phyloP scores from a whole-genome alignment of 805 yeast species.

The Groenewaldozyma salmanticensis region DNA sequence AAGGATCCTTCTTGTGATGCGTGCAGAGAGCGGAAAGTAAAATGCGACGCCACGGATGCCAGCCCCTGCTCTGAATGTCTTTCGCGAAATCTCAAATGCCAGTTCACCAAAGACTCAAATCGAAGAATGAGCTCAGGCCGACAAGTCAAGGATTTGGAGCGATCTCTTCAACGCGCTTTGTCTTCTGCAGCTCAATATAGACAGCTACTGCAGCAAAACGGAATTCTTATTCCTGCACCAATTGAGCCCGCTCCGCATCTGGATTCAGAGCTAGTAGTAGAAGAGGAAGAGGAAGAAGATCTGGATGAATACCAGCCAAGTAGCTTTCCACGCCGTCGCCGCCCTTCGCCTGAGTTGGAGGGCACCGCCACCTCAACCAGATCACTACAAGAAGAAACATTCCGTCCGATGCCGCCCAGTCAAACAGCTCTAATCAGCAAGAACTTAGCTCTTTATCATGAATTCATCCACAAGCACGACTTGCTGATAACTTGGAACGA shows the following conservation, averaged over 20 bases:
- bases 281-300: background rate
- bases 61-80: slow-evolving; percentile 24
- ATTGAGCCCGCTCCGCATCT: too few species aligned
- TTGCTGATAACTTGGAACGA: background rate
- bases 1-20: slow-evolving; percentile 26
- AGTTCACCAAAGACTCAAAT: slow-evolving; percentile 22
- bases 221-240: background rate
- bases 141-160: slow-evolving; percentile 15
- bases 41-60: slow-evolving; percentile 24
- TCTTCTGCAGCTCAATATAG: slow-evolving; percentile 10
- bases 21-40: slow-evolving; percentile 25
- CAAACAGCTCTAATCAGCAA: background rate
- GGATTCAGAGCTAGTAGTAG: too few species aligned
- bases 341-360: too few species aligned
- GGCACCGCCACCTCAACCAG: slow-evolving; percentile 13
- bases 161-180: slow-evolving; percentile 8
- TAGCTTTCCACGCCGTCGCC: too few species aligned
- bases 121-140: slow-evolving; percentile 20
- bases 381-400: slow-evolving; percentile 1
- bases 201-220: slow-evolving; percentile 7
- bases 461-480: background rate
- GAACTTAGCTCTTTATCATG: too few species aligned
- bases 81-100: slow-evolving; percentile 22
- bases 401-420: background rate
- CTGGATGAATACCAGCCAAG: background rate